These are phyloP conservation scores for Xylaria sp. DNA, from an alignment of 2,329 filamentous ascomycete genomes.

Conservation along the genomic window DNA sequence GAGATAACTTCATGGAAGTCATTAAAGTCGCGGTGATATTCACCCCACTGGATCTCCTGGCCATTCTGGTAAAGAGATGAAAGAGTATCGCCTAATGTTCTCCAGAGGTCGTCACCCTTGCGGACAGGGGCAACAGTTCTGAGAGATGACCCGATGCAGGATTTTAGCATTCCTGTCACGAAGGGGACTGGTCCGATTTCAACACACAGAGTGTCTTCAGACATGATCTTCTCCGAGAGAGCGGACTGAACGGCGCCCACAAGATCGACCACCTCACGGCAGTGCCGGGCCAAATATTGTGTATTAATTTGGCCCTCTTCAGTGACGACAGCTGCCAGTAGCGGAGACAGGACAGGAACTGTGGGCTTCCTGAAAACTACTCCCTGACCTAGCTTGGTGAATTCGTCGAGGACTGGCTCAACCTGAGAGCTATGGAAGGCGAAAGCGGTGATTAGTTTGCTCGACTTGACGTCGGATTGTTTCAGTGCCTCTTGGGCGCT, in stretches of 20 bases:
- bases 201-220: conserved; percentile 43
- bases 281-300: conserved; percentile 29
- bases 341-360: conserved; percentile 1
- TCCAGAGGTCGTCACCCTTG: conserved; percentile 50
- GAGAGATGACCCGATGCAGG: conserved; percentile 20
- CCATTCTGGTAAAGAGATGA: conserved; percentile 60
- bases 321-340: neutral
- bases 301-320: neutral
- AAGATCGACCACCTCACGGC: conserved; percentile 39
- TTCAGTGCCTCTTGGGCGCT: conserved; percentile 55
- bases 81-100: conserved; percentile 60
- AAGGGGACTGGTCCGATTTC: conserved; percentile 39
- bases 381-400: neutral
- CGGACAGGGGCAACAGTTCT: conserved; percentile 19
- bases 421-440: conserved; percentile 67
- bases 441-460: conserved; percentile 59
- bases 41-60: conserved; percentile 60
- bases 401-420: conserved; percentile 63
- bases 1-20: conserved; percentile 62
- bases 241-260: conserved; percentile 33
- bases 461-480: conserved; percentile 58
- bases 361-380: neutral
- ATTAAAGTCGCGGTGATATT: conserved; percentile 68
- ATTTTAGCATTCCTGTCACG: conserved; percentile 37
- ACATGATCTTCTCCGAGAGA: conserved; percentile 16